Percentiles rank a stretch among this genome's conserved stretches.
phyloP scores from a whole-genome alignment of 371 early-diverging fungal species.

The Parasitella parasitica region DNA sequence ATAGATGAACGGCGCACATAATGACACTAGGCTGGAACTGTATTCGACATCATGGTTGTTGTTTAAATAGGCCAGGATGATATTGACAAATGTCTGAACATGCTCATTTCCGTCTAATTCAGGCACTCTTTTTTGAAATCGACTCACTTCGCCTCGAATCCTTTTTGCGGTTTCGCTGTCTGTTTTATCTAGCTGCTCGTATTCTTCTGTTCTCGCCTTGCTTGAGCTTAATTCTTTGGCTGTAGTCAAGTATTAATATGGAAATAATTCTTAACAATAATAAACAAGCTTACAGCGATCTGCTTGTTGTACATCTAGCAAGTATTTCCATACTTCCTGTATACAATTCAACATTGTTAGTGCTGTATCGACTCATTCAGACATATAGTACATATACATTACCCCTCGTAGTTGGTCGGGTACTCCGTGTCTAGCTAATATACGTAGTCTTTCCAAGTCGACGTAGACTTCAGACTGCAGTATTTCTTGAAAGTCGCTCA shows the following conservation, averaged over 20 bases:
- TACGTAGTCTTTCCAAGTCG: conserved; percentile 82
- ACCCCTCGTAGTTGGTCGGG: conserved; percentile 83
- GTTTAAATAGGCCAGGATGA: conserved; percentile 82
- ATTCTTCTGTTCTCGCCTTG: conserved; percentile 71
- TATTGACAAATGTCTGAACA: conserved; percentile 68
- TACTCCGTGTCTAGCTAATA: conserved; percentile 84
- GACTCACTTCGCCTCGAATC: conserved; percentile 82
- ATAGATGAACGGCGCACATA: conserved; percentile 86
- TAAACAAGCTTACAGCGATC: conserved; percentile 71
- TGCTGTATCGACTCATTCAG: no score
- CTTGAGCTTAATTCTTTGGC: conserved; percentile 73
- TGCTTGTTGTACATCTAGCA: conserved; percentile 83
- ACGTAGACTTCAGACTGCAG: conserved; percentile 87
- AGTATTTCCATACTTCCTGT: conserved; percentile 92
- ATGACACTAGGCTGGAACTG: conserved; percentile 68
- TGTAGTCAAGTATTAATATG: conserved; percentile 19
- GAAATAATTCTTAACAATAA: not conserved
- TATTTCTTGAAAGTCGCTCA: conserved; percentile 79
- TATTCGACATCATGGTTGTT: conserved; percentile 79
- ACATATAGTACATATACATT: conserved; percentile 7
- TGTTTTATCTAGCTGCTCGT: conserved; percentile 74
- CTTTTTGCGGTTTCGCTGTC: conserved; percentile 77
- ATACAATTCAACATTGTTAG: no score
- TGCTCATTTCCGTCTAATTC: conserved; percentile 32
- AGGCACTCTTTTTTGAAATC: conserved; percentile 66